phyloP scores from a whole-genome alignment of 169 alveolate genomes.

The Plasmodium berghei region DNA sequence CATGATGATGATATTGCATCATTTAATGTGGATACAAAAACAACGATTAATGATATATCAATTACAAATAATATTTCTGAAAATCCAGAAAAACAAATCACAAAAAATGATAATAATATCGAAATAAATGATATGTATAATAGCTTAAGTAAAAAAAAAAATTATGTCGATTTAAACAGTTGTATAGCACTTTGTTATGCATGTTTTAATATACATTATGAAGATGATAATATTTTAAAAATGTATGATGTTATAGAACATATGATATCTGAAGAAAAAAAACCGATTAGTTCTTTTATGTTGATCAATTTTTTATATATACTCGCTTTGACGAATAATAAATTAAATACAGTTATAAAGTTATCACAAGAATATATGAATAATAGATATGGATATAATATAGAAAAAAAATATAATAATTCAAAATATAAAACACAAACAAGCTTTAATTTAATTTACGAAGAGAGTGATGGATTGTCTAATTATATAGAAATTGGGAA shows the following conservation, averaged over 20 bases:
- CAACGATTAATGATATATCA: not conserved
- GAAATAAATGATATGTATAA: not conserved
- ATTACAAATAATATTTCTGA: not conserved
- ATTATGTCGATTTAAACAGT: constrained; percentile 41
- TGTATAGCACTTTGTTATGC: constrained; percentile 68
- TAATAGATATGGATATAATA: constrained; percentile 31
- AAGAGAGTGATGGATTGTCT: constrained; percentile 46
- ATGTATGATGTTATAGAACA: constrained; percentile 62
- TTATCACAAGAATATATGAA: constrained; percentile 51
- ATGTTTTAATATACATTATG: constrained; percentile 69
- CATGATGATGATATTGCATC: not conserved
- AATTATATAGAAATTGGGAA: constrained; percentile 37
- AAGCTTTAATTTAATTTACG: constrained; percentile 42
- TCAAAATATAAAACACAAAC: not conserved
- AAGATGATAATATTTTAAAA: constrained; percentile 59
- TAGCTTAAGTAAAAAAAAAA: not conserved
- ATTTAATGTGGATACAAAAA: not conserved
- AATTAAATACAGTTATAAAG: constrained; percentile 6
- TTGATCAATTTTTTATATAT: constrained; percentile 48
- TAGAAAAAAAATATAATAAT: constrained; percentile 10
- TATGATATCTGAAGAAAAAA: constrained; percentile 54
- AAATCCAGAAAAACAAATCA: not conserved
- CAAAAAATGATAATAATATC: not conserved
- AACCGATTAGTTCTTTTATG: constrained; percentile 50
- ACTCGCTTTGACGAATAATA: constrained; percentile 57